Base-by-base conservation (phyloP, 1,139 yeast genomes). In the Debaryomyces coudertii region DNA sequence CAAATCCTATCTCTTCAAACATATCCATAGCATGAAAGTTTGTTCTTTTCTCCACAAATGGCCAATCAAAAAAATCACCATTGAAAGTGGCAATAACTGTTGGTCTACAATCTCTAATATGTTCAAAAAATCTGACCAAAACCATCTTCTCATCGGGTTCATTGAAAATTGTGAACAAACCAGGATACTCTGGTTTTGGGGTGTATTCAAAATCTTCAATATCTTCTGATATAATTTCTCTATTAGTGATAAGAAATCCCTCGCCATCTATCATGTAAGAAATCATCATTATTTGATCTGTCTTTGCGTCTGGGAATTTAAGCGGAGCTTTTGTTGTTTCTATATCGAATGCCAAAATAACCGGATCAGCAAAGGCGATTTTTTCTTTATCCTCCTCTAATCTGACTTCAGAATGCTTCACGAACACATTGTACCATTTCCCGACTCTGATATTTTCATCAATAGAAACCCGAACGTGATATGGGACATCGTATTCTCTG, bases 31-130 rank as follows among this genome's bases (percentile, higher is more conserved):
- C 97, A 63, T 93, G 95, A 49, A 81, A 79, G 29, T 84, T 70
- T 2, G 97, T 85, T 61, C 99, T 76, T 12, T 87, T 84, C 56
- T 92, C 99, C 5, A 95, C 95, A 65, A 90, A 95, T 1, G 99
- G 99, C 99, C 99, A 95, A 75, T 95, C 99, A 68, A 95, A 95
- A 61, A 90, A 90, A 64, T 95, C 99, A 73, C 99, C 99, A 69
- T 95, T 95, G 60, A 90, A 95, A 0, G 99, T 93, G 1, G 97
- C 96, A 46, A 95, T 93, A 9, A 93, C 97, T 0, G 98, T 92
- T 1, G 99, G 99, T 54, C 81, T 78, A 5, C 78, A 87, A 44
- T 93, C 98, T 53, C 93, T 73, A 18, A 95, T 81, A 62, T 95
- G 99, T 56, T 90, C 97, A 63, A 87, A 95, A 61, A 95, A 95